Evolutionary conservation across 306 rosid species (phyloP).

Genomic region (Glycyrrhiza uralensis): DNA sequence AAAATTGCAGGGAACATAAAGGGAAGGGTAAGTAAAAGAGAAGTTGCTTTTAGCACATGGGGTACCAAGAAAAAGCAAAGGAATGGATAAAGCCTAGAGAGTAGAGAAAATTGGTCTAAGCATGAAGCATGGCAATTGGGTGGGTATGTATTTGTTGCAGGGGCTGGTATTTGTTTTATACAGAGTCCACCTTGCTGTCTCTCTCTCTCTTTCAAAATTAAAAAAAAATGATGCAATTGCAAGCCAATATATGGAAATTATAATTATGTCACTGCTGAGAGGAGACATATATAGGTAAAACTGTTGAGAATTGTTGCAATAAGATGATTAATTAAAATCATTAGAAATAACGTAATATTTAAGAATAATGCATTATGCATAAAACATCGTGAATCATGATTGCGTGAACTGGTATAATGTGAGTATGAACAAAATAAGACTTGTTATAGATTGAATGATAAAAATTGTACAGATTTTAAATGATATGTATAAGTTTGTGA

Average conservation of each 20-base stretch:
- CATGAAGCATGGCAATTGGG: conserved; percentile 22
- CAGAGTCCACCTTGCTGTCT: neutral
- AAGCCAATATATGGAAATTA: conserved; percentile 5
- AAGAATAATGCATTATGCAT: conserved; percentile 1
- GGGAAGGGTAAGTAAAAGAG: conserved; percentile 26
- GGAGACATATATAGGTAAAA: conserved; percentile 14
- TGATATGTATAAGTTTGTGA: neutral
- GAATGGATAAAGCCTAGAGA: conserved; percentile 22
- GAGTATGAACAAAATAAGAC: neutral
- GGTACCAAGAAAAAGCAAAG: conserved; percentile 23
- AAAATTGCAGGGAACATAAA: conserved; percentile 15
- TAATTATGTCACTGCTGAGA: conserved; percentile 15
- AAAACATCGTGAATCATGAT: neutral
- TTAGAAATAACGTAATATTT: conserved; percentile 8
- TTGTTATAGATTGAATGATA: neutral
- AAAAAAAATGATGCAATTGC: neutral
- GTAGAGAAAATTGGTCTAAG: conserved; percentile 28
- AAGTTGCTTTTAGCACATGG: conserved; percentile 45
- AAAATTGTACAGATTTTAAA: neutral
- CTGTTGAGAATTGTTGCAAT: conserved; percentile 8
- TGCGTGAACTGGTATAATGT: neutral
- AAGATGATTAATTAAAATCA: conserved; percentile 31
- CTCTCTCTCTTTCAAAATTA: neutral
- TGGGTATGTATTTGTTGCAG: conserved; percentile 37
- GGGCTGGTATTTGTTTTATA: conserved; percentile 31